Evolutionary conservation across 768 basidiomycete species (phyloP).

Genomic region (Hypholoma fasciculare): DNA sequence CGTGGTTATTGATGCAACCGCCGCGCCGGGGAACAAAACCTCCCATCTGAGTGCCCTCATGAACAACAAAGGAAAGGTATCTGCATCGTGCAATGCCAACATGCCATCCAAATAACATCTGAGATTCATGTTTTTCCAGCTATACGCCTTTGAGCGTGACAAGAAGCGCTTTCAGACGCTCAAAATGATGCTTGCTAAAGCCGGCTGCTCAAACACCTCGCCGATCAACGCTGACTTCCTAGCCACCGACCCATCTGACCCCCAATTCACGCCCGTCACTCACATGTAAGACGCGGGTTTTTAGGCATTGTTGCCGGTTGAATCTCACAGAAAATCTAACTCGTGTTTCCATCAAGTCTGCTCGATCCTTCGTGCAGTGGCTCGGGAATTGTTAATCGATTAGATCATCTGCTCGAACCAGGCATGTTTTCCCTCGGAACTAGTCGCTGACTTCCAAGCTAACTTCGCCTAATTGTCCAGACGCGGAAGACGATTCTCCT

Average conservation of each 20-base stretch:
- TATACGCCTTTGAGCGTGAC: conserved; percentile 91
- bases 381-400: conserved; percentile 87
- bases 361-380: conserved; percentile 97
- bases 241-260: conserved; percentile 64
- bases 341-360: conserved; percentile 47
- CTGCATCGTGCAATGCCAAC: conserved; percentile 6
- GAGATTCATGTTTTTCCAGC: conserved; percentile 32
- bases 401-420: conserved; percentile 79
- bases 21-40: conserved; percentile 98
- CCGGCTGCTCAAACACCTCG: conserved; percentile 79
- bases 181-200: conserved; percentile 80
- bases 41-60: conserved; percentile 91
- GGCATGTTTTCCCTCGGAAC: conserved; percentile 43
- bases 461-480: conserved; percentile 28
- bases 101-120: neutral
- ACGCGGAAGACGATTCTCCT: conserved; percentile 55
- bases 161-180: conserved; percentile 80
- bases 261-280: conserved; percentile 64
- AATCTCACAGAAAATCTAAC: neutral
- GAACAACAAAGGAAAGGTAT: conserved; percentile 77
- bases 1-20: conserved; percentile 88
- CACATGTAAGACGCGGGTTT: conserved; percentile 70
- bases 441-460: conserved; percentile 1
- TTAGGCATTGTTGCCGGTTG: neutral
- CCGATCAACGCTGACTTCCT: conserved; percentile 85